phyloP scores from a whole-genome alignment of 1,284 basidiomycete genomes.

The Cryptococcus sp. region DNA sequence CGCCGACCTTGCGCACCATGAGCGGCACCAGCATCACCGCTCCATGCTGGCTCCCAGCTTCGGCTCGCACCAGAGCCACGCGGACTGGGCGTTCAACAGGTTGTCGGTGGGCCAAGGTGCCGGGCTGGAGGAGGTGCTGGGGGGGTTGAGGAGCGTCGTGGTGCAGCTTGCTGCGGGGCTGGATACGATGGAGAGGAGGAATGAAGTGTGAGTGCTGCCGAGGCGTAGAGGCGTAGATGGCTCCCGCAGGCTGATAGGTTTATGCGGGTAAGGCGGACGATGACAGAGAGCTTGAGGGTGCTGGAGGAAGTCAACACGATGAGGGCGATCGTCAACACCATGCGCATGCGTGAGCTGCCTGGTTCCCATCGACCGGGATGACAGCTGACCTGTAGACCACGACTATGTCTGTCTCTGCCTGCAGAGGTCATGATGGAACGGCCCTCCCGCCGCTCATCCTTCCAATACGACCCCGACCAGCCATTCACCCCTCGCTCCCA shows the following conservation, averaged over 20 bases:
- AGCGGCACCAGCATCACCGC: constrained; percentile 1
- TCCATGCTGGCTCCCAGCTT: constrained; percentile 18
- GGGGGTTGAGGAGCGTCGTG: constrained; percentile 22
- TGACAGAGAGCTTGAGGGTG: constrained; percentile 67
- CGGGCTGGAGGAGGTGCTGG: constrained; percentile 17
- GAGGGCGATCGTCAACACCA: constrained; percentile 67
- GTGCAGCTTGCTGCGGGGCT: constrained; percentile 33
- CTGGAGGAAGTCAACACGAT: constrained; percentile 72
- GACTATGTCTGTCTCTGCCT: not conserved
- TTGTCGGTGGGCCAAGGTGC: constrained; percentile 4
- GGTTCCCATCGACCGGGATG: not conserved
- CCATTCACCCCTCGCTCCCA: not conserved
- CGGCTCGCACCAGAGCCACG: constrained; percentile 20
- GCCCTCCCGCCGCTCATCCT: constrained; percentile 4
- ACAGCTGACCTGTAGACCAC: not conserved
- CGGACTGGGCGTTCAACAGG: constrained; percentile 23
- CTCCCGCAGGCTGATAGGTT: too few species aligned
- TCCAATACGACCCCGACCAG: not conserved
- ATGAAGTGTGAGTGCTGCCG: constrained; percentile 32
- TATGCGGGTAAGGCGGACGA: constrained; percentile 35
- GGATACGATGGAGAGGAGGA: constrained; percentile 36
- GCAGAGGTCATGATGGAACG: constrained; percentile 32
- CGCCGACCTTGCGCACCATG: constrained; percentile 4
- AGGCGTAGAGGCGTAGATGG: too few species aligned
- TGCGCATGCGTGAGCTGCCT: constrained; percentile 61